These are phyloP conservation scores for Acmispon strigosus DNA, from an alignment of 306 rosid species.

Conservation along the genomic window DNA sequence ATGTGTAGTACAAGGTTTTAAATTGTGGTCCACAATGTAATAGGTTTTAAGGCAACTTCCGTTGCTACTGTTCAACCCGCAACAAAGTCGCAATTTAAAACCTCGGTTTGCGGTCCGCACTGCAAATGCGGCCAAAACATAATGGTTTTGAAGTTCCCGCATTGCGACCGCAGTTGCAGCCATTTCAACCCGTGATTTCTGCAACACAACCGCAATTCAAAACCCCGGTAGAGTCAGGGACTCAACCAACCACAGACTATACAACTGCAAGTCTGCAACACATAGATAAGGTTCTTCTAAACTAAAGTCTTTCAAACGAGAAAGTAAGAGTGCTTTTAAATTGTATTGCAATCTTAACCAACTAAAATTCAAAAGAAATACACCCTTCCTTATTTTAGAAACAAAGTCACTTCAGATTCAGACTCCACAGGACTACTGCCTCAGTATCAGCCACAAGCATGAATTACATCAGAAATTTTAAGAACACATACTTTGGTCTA, in stretches of 20 bases:
- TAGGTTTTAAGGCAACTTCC: too few species aligned
- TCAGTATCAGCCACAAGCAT: not conserved
- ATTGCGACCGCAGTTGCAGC: too few species aligned
- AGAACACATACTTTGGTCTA: not conserved
- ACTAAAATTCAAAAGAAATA: not conserved
- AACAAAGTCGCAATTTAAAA: too few species aligned
- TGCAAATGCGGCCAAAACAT: too few species aligned
- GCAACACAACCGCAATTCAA: too few species aligned
- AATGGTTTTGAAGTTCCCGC: too few species aligned
- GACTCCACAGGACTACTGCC: not conserved
- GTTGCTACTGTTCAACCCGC: too few species aligned
- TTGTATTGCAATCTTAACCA: not conserved
- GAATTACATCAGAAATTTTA: not conserved
- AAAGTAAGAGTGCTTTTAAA: not conserved
- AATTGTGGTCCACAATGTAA: too few species aligned
- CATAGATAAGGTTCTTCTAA: not conserved
- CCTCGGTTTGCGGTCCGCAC: too few species aligned
- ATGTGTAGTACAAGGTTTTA: not conserved
- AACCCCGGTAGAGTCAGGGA: too few species aligned
- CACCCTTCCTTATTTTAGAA: not conserved
- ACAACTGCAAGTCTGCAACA: not conserved
- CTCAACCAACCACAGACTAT: not conserved
- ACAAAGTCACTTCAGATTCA: not conserved
- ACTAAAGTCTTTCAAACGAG: not conserved
- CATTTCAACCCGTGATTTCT: too few species aligned